Base-by-base conservation (phyloP, 2,329 filamentous ascomycete genomes). In the Neofusicoccum cordaticola region DNA sequence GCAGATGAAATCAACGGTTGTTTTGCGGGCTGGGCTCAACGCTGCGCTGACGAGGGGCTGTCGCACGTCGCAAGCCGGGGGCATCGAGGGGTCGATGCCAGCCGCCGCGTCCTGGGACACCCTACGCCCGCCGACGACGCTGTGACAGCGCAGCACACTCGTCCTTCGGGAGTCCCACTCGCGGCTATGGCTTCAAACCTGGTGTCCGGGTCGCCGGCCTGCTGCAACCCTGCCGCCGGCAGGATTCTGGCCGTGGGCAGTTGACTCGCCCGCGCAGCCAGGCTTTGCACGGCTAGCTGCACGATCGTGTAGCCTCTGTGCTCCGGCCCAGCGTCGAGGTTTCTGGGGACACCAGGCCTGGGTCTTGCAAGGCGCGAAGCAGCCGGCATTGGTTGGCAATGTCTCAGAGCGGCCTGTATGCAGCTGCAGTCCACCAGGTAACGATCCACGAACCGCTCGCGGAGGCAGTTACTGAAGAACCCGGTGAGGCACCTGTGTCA, bases 351-450 rank as follows among this genome's bases (percentile, higher is more conserved):
- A 62, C 45, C 58, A 51, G 45, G 37, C 58, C 47, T 37, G 35
- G 27, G 61, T 53, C 50, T 63, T 66, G 69, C 67, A 72, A 65
- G 66, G 50, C 53, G 62, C 48, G 47, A 65, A 69, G 64, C 45
- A 52, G 62, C 41, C 47, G 65, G 66, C 61, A 52, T 39, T 48
- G 63, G 56, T 45, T 65, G 42, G 63, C 37, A 50, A 45, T 47
- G 63, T 64, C 35, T 64, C 52, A 58, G 44, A 57, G 41, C 12
- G 50, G 51, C 27, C 50, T 56, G 19, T 42, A 48, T 51, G 62
- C 35, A 64, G 62, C 45, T 50, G 51, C 52, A 44, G 47, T 47
- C 39, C 53, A 48, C 12, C 48, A 48, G 63, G 39, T 52, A 53
- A 63, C 61, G 48, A 31, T 53, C n/a, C 61, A 63, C 61, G 61